phyloP scores from a whole-genome alignment of 208 protist genomes.

The Trypanosoma rangeli region DNA sequence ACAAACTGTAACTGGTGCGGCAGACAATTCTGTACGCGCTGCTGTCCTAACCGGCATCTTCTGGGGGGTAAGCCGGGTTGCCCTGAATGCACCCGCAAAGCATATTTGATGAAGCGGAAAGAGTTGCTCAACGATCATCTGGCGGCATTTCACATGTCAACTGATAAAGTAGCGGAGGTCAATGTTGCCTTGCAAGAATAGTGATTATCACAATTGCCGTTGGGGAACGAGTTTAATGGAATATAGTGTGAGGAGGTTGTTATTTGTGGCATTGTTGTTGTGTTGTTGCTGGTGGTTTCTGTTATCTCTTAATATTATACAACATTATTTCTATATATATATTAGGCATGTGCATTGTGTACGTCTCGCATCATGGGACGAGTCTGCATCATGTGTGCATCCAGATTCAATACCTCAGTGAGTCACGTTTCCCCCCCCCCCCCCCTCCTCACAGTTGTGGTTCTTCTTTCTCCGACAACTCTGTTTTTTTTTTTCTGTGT shows the following conservation, averaged over 20 bases:
- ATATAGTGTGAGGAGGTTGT: too few species aligned
- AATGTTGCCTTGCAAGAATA: conserved; percentile 6
- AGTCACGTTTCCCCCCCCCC: neutral
- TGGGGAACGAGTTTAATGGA: too few species aligned
- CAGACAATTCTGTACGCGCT: conserved; percentile 65
- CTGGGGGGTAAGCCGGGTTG: conserved; percentile 70
- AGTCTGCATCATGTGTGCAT: neutral
- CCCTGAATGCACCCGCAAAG: conserved; percentile 54
- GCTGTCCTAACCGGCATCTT: conserved; percentile 69
- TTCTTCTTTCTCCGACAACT: neutral
- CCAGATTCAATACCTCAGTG: neutral
- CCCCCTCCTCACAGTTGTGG: neutral
- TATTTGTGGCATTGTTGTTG: neutral
- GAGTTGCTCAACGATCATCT: conserved; percentile 49
- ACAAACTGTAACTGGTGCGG: conserved; percentile 89
- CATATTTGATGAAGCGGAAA: conserved; percentile 40
- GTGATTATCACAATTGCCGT: neutral
- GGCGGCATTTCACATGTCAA: neutral
- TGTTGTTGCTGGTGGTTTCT: neutral
- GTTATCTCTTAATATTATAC: neutral
- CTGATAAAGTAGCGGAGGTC: conserved; percentile 3
- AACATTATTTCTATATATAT: neutral
- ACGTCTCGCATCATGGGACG: neutral
- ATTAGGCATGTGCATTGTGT: neutral
- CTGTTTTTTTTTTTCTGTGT: neutral